Conservation (phyloP, 331 rosid species). For the Malus hybrid region DNA sequence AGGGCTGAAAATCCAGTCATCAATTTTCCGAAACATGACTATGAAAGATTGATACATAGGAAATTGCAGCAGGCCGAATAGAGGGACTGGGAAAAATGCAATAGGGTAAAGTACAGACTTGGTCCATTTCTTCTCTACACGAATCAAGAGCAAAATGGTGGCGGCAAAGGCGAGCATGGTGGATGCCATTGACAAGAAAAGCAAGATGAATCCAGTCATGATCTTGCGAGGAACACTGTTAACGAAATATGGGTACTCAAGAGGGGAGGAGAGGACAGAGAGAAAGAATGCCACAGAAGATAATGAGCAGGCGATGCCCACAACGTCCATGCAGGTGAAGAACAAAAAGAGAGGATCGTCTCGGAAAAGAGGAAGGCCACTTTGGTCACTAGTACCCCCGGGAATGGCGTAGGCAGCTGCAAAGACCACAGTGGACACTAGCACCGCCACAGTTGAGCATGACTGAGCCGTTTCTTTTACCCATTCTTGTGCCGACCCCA, state of each 20-base stretch:
- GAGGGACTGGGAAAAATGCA: constrained; percentile 7
- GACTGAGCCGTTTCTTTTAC: constrained; percentile 1
- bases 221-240: constrained; percentile 2
- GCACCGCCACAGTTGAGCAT: constrained; percentile 10
- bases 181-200: constrained; percentile 10
- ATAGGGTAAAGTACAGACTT: not conserved
- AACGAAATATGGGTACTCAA: not conserved
- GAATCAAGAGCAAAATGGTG: constrained; percentile 4
- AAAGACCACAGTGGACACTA: constrained; percentile 11
- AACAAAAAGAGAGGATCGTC: constrained; percentile 7
- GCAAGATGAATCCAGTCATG: not conserved
- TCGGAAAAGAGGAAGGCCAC: constrained; percentile 3
- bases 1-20: not conserved
- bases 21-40: not conserved
- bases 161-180: constrained; percentile 18
- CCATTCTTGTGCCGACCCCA: not conserved
- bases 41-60: not conserved
- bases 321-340: not conserved
- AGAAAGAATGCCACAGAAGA: constrained; percentile 19
- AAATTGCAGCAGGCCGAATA: not conserved
- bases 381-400: not conserved
- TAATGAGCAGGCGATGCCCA: constrained; percentile 10
- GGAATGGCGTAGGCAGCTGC: constrained; percentile 12
- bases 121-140: not conserved
- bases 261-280: constrained; percentile 12